Evolutionary conservation across 2,329 filamentous ascomycete genomes (phyloP).

Genomic region (Fusarium lyarnte): DNA sequence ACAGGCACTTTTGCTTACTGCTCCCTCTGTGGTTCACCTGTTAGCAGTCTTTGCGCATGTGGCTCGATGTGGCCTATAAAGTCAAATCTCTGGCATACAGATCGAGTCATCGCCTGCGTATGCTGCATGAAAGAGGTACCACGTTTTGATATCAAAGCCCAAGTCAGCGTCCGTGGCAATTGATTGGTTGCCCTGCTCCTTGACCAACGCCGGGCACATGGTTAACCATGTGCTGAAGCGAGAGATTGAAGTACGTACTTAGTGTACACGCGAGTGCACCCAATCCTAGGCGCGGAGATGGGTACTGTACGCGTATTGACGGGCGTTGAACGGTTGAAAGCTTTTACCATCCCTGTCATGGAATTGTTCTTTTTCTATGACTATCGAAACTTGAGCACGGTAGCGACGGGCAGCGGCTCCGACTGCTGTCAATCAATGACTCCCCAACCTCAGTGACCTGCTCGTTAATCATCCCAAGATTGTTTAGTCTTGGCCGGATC

Average conservation of each 20-base stretch:
- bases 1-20: slow-evolving; percentile 13
- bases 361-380: slow-evolving; percentile 45
- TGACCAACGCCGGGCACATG: slow-evolving; percentile 38
- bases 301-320: slow-evolving; percentile 25
- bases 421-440: slow-evolving; percentile 31
- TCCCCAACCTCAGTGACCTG: slow-evolving; percentile 19
- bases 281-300: not conserved
- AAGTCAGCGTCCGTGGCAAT: slow-evolving; percentile 19
- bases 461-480: slow-evolving; percentile 9
- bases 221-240: slow-evolving; percentile 32
- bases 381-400: slow-evolving; percentile 18
- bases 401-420: slow-evolving; percentile 21
- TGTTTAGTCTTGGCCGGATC: slow-evolving; percentile 21
- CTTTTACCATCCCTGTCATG: slow-evolving; percentile 34
- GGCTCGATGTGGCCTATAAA: not conserved
- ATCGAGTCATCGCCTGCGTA: slow-evolving; percentile 7
- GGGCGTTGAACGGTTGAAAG: slow-evolving; percentile 20
- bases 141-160: slow-evolving; percentile 2
- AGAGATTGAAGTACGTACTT: slow-evolving; percentile 15
- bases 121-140: not conserved
- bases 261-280: slow-evolving; percentile 13
- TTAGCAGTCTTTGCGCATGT: slow-evolving; percentile 3
- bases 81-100: slow-evolving; percentile 9
- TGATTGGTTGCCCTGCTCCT: slow-evolving; percentile 34
- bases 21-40: not conserved